Base-by-base conservation (phyloP, 441 rosid species). In the Corymbia citriodora region DNA sequence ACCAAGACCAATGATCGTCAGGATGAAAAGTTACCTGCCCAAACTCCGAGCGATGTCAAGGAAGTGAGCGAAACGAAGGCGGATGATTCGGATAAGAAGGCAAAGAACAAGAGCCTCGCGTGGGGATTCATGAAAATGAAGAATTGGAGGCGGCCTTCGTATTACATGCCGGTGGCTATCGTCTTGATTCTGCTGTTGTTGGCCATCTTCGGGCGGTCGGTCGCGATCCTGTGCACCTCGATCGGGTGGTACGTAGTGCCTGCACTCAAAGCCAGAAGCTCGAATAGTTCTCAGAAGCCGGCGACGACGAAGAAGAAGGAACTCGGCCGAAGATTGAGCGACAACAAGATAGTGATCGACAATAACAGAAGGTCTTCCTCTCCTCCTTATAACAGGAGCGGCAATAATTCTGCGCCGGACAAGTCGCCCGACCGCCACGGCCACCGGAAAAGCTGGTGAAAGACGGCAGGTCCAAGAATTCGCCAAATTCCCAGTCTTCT, bases 211-310 rank as follows among this genome's bases (percentile, higher is more conserved):
- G 91, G 89, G 29, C 45, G 85, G 87, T 45, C 91, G 27, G 79
- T 87, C 54, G 91, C 54, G 9, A 65, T 90, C 63, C 68, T 90
- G 17, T 90, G 89, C 61, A 65, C 63, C 68, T 85, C 91, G 33
- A 55, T 68, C 17, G 88, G 52, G 16, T 90, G 91, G 91, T 87
- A 90, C 89, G 1, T 68, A 15, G 54, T 90, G 72, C 91, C 91
- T 27, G 50, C 86, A 18, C 55, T 90, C 16, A 87, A 52, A 87
- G 89, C 53, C 27, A 87, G 49, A 36, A 36, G 70, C 59, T 53
- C 55, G 49, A 79, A 81, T 15, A 45, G 85, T 13, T 15, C 27
- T 36, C 55, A n/a, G n/a, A 72, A 52, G 49, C 33, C 55, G 36
- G 59, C 21, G 36, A 33, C 10, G 85, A 54, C 17, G 21, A 89